Evolutionary conservation across 2,329 filamentous ascomycete species (phyloP), one percentile per base, ranked within the genome.

Genomic region (Paecilomyces sp.): DNA sequence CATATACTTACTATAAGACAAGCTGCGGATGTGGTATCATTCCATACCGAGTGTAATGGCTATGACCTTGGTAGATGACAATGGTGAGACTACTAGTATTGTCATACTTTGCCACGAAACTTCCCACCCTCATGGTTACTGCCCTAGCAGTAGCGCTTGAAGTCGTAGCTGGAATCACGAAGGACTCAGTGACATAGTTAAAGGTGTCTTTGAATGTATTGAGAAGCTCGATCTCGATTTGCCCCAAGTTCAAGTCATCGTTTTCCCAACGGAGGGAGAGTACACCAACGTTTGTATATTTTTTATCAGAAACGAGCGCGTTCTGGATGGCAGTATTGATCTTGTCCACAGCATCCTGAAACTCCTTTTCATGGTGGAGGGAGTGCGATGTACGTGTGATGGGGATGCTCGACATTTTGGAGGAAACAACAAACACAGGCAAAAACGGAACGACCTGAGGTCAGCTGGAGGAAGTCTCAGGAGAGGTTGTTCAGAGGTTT

Each of bases 11-110:
- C 54, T 3, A 55, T 31, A 55, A 12, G 24, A 58, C 24, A 50
- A 31, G 24, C 24, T 50, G 30, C 18, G 18, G 55, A 25, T 22
- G 22, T 22, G 55, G 30, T 31, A 31, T n/a, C 3, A 15, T 22
- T n/a, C 28, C 36, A 54, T 15, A 15, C 13, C 12, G 2, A 25
- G 24, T 31, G 9, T 36, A 33, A 18, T 55, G 15, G 9, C 25
- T 15, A 58, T 60, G 55, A 7, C 59, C 59, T 58, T 60, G n/a
- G 51, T 60, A 60, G 15, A 60, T 33, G 22, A 60, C 33, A 18
- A 60, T 50, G 36, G 55, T 22, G n/a, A 60, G 59, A 34, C 56
- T 58, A 3, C 5, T 22, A 31, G 25, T 31, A 22, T 30, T 30
- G 22, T 47, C n/a, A 30, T 58, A 34, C 47, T 55, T 58, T 4